Conservation (phyloP, 1,284 basidiomycete genomes). For the Pyrrhoderma noxium region DNA sequence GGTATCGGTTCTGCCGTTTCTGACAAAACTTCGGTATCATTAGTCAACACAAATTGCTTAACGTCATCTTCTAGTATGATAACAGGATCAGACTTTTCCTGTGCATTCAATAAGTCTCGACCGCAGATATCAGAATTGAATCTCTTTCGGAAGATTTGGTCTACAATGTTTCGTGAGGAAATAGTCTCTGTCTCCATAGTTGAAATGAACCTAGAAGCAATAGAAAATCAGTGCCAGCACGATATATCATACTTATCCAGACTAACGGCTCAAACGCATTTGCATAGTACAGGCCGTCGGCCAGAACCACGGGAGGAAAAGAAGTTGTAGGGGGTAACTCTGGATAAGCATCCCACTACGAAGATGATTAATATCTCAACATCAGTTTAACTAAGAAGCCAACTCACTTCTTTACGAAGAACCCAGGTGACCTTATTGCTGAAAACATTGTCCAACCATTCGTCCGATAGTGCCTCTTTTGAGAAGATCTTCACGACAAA, state of each 20-base stretch:
- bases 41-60: conserved; percentile 22
- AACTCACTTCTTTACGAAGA: conserved; percentile 64
- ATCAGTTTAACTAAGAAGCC: neutral
- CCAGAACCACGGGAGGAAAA: conserved; percentile 74
- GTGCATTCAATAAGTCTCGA: conserved; percentile 6
- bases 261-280: conserved; percentile 82
- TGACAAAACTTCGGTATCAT: conserved; percentile 22
- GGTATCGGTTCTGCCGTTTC: conserved; percentile 17
- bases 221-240: conserved; percentile 7
- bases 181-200: conserved; percentile 93
- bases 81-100: conserved; percentile 2
- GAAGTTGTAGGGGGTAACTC: conserved; percentile 55
- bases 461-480: conserved; percentile 51
- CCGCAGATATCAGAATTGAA: conserved; percentile 58
- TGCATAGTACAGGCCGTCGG: conserved; percentile 77
- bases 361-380: neutral
- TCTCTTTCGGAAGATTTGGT: conserved; percentile 63
- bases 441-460: conserved; percentile 63
- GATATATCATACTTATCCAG: conserved; percentile 12
- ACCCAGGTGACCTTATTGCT: conserved; percentile 73
- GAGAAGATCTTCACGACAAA: conserved; percentile 89
- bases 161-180: conserved; percentile 76
- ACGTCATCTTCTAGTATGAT: conserved; percentile 9
- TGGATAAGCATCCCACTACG: conserved; percentile 74
- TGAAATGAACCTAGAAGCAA: conserved; percentile 59